These are phyloP conservation scores for Ascodesmis nigricans DNA, from an alignment of 495 filamentous ascomycete genomes.

Conservation along the genomic window DNA sequence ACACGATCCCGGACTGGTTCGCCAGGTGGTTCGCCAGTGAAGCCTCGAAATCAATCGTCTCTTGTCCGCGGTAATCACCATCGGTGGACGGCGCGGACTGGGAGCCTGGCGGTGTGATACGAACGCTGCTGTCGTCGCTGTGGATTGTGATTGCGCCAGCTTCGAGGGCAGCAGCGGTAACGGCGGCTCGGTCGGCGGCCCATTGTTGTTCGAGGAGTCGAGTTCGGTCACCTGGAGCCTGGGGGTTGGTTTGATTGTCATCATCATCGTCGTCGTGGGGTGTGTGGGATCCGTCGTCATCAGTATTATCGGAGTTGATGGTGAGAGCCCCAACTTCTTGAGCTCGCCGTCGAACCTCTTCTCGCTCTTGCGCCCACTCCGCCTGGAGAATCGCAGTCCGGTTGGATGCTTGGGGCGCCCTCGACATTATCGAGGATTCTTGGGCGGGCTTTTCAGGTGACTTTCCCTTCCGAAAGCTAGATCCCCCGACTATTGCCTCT, in stretches of 20 bases:
- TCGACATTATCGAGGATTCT: conserved; percentile 1
- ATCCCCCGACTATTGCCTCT: too few species aligned
- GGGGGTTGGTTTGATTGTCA: too few species aligned
- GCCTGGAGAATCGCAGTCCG: conserved; percentile 2
- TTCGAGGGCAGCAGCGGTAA: conserved; percentile 2
- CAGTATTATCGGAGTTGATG: conserved; percentile 7
- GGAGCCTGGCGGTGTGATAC: too few species aligned
- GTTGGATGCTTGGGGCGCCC: not conserved
- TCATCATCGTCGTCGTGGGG: too few species aligned
- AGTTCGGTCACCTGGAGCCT: conserved; percentile 1
- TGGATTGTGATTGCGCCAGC: conserved; percentile 3
- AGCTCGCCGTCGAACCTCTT: conserved; percentile 5
- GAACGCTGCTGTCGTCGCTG: conserved; percentile 5
- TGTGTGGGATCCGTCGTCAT: too few species aligned
- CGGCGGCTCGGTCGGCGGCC: conserved; percentile 7
- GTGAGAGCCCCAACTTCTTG: conserved; percentile 9
- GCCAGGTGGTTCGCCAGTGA: too few species aligned
- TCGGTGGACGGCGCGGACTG: too few species aligned
- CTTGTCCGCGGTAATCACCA: too few species aligned
- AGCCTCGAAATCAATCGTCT: too few species aligned
- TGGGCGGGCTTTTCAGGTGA: conserved; percentile 8
- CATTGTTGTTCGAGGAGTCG: conserved; percentile 4
- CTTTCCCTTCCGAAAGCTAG: too few species aligned
- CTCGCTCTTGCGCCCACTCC: conserved; percentile 9
- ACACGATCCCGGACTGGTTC: too few species aligned